phyloP scores from a whole-genome alignment of 805 yeast genomes.

The Candida cerambycidarum region DNA sequence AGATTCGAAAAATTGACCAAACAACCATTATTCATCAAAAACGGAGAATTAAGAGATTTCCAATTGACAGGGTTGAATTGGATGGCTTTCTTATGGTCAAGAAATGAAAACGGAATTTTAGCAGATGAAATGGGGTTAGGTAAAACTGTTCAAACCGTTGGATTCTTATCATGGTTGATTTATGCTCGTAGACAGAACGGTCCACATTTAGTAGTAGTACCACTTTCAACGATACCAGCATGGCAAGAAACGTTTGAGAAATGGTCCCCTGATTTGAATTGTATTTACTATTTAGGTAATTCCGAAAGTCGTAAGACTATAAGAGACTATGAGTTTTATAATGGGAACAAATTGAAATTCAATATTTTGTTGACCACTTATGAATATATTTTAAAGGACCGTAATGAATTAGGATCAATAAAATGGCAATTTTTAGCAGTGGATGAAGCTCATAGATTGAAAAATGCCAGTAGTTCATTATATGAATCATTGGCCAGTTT shows the following conservation, averaged over 20 bases:
- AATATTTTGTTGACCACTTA: slow-evolving; percentile 92
- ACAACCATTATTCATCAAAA: slow-evolving; percentile 88
- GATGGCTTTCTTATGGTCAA: slow-evolving; percentile 99
- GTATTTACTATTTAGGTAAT: slow-evolving; percentile 91
- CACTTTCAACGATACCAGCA: slow-evolving; percentile 92
- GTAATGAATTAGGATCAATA: slow-evolving; percentile 72
- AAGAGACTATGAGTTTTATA: slow-evolving; percentile 82
- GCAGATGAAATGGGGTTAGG: slow-evolving; percentile 99
- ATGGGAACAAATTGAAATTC: slow-evolving; percentile 64
- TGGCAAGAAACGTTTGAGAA: slow-evolving; percentile 99
- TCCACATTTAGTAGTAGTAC: slow-evolving; percentile 95
- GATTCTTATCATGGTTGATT: slow-evolving; percentile 91
- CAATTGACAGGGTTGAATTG: slow-evolving; percentile 97
- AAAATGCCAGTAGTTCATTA: slow-evolving; percentile 89
- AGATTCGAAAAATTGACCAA: slow-evolving; percentile 79
- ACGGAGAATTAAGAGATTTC: slow-evolving; percentile 92
- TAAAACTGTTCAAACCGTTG: slow-evolving; percentile 94
- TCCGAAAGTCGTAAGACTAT: slow-evolving; percentile 79
- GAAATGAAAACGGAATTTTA: slow-evolving; percentile 93
- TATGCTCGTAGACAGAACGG: slow-evolving; percentile 97
- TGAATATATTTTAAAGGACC: slow-evolving; percentile 92
- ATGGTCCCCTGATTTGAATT: slow-evolving; percentile 96
- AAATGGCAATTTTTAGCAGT: slow-evolving; percentile 97
- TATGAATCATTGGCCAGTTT: slow-evolving; percentile 85
- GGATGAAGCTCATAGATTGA: slow-evolving; percentile 96